Evolutionary conservation across 2,329 filamentous ascomycete species (phyloP), one percentile per base, ranked within the genome.

Genomic region (Claviceps quebecensis): DNA sequence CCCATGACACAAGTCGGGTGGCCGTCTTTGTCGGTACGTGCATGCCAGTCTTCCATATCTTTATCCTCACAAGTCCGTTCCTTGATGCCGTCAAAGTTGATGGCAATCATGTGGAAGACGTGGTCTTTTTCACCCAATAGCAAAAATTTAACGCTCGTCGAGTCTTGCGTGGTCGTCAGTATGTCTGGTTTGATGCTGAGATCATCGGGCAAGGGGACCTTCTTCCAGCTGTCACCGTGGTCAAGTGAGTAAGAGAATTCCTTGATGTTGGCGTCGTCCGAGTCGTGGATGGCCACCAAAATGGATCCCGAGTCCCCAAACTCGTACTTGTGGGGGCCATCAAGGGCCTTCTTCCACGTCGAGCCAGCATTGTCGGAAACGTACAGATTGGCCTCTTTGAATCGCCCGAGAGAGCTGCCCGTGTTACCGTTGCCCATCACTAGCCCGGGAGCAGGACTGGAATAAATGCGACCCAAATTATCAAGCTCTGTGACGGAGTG

Each of bases 351-450:
- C 39, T 73, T 79, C 93, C 94, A 98, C 1, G 82, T 90, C 54
- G 87, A 69, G 41, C 93, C 93, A 19, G 90, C 91, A 66, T 97
- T 82, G 61, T 95, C 87, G 0, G 93, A 98, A 26, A 97, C 81
- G 62, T 83, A 97, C 1, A 95, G 77, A 63, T 87, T 80, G 13
- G 88, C 83, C 9, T 95, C 79, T 3, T 72, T 71, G 61, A 90
- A 91, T 6, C 74, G 68, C 54, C 81, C 77, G 6, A 98, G 75
- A 49, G 76, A 72, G 19, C 86, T 79, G 49, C 94, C 93, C 4
- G 80, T 87, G 65, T 98, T 98, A 53, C 93, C 93, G 49, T 95
- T 81, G 16, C 86, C 94, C 87, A 98, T 94, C 19, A 96, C 80
- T 52, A 98, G 75, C 7, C 93, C 94, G 2, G 93, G 91, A 0